Percentiles rank a stretch among this genome's conserved stretches.
phyloP scores from a whole-genome alignment of 176 grass and related monocot species.

The Pharus latifolius region DNA sequence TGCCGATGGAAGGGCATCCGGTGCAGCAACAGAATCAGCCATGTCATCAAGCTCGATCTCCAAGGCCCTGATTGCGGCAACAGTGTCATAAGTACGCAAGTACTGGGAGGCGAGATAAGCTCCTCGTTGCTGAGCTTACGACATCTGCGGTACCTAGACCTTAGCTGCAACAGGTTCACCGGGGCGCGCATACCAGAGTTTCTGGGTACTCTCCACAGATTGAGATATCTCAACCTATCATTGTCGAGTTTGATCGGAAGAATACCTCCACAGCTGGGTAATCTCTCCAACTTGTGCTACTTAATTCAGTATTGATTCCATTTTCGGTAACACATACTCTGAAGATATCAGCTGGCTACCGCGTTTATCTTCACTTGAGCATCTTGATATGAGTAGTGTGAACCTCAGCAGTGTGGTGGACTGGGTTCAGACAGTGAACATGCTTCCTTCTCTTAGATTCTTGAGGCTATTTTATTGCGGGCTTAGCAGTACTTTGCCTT shows the following conservation, averaged over 20 bases:
- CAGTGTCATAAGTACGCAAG: not conserved
- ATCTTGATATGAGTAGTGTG: not conserved
- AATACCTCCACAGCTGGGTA: slow-evolving; percentile 32
- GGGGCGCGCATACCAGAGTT: not conserved
- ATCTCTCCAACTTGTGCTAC: slow-evolving; percentile 24
- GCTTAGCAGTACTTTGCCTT: not conserved
- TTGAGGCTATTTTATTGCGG: accelerated
- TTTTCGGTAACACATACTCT: not conserved
- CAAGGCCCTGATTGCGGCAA: not conserved
- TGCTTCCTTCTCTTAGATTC: not conserved
- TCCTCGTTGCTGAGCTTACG: slow-evolving; percentile 4
- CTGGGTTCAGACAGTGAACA: slow-evolving; percentile 1
- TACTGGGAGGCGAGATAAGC: slow-evolving; percentile 10
- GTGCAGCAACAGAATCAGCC: not conserved
- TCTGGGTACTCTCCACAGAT: slow-evolving; percentile 4
- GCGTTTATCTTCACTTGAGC: not conserved
- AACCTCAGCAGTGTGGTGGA: not conserved
- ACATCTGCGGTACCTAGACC: slow-evolving; percentile 13
- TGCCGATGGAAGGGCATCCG: slow-evolving; percentile 12
- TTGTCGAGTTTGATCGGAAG: not conserved
- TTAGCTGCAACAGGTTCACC: slow-evolving; percentile 24
- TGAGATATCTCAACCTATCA: slow-evolving; percentile 26
- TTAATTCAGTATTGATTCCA: not conserved
- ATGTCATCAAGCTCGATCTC: slow-evolving; percentile 12
- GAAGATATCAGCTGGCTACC: slow-evolving; percentile 5